Base-by-base conservation (phyloP, 345 rosid species). In the Salix purpurea region DNA sequence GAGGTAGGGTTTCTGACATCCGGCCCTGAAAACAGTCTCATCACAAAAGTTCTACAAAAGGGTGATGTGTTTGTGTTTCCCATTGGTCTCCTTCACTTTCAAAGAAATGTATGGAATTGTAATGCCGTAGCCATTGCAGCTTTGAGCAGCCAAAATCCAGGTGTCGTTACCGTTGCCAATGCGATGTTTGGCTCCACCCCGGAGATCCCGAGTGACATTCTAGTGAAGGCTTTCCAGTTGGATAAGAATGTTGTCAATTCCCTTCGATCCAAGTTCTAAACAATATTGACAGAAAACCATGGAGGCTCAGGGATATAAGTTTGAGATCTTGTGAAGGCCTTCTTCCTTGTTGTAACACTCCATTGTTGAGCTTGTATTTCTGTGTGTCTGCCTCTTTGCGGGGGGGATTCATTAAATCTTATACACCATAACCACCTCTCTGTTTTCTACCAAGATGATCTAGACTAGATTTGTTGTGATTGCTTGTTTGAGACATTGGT, bases 41-140 rank as follows among this genome's bases (percentile, higher is more conserved):
- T 77, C 71, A 21, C 40, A 70, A 77, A 77, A 24, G 28, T 77
- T 30, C 18, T 77, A 6, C 18, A 50, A 2, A 48, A 75, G 10
- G 80, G 80, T 62, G 80, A 77, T 61, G 79, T 61, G 6, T 37
- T 77, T 18, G 62, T 70, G 1, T 68, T 68, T 39, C 78, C 78
- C 24, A 3, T 69, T 76, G 78, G 78, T 1, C 54, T 76, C 24
- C 61, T 77, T 44, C 79, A 77, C 66, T 77, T 77, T 23, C 79
- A 77, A 21, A 60, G 42, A 24, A 77, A 77, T 77, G n/a, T 77
- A 44, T 70, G 74, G 9, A 30, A 62, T 2, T 62, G 32, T 26
- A 23, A 26, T 2, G 79, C 79, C 19, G 46, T 77, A 19, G 79
- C 79, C 8, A 21, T 77, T n/a, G 79, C 77, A 39, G 46, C 62